Conservation (phyloP, 1,284 basidiomycete genomes). For the Puccinia hordei region DNA sequence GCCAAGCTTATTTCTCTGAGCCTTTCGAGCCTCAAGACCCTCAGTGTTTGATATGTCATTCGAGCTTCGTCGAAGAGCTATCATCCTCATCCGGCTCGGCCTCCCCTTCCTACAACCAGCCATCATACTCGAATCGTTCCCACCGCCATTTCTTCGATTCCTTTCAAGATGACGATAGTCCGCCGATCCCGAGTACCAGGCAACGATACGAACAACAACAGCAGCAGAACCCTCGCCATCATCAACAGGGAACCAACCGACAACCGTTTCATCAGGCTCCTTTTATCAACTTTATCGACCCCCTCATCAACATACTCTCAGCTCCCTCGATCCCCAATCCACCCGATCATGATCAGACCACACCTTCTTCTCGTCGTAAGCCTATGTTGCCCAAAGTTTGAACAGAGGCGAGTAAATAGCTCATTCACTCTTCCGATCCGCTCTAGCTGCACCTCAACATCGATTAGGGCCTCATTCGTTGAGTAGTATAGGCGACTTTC, state of each 20-base stretch:
- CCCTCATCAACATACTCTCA: slow-evolving; percentile 30
- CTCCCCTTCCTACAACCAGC: not conserved
- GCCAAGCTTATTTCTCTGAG: slow-evolving; percentile 7
- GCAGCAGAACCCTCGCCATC: slow-evolving; percentile 17
- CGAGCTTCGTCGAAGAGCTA: slow-evolving; percentile 49
- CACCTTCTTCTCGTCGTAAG: slow-evolving; percentile 5
- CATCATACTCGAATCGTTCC: not conserved
- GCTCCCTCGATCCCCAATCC: slow-evolving; percentile 21
- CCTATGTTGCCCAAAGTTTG: not conserved
- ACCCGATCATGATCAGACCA: not conserved
- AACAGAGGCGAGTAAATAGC: not conserved
- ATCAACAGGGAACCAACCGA: not conserved
- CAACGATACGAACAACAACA: slow-evolving; percentile 44
- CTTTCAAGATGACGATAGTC: slow-evolving; percentile 28
- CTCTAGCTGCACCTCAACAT: slow-evolving; percentile 4
- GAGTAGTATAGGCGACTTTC: slow-evolving; percentile 26
- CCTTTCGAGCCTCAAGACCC: slow-evolving; percentile 40
- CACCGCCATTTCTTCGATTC: slow-evolving; percentile 6
- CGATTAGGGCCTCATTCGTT: not conserved
- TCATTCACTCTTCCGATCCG: not conserved
- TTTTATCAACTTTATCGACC: slow-evolving; percentile 38
- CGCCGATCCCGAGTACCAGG: slow-evolving; percentile 46
- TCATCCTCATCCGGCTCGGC: not conserved
- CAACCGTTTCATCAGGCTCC: slow-evolving; percentile 5
- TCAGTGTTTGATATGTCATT: slow-evolving; percentile 31